Base-by-base conservation (phyloP, 495 filamentous ascomycete species). In the Tuber magnatum region DNA sequence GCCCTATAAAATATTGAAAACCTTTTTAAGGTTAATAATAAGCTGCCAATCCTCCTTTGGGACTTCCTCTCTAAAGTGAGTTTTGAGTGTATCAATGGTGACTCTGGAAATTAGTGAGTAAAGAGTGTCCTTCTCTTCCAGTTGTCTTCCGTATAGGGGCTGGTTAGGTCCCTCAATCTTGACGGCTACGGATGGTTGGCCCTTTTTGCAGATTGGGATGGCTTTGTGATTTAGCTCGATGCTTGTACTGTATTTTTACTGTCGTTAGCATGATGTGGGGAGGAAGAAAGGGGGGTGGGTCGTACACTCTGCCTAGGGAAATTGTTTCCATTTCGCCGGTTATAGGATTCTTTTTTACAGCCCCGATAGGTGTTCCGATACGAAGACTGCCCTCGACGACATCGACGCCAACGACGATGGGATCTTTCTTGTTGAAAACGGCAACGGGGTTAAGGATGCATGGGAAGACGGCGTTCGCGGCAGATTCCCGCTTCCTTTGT, bases 201-300 rank as follows among this genome's bases (percentile, higher is more conserved):
- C 96, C 85, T 93, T 94, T 86, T 98, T 99, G 86, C 92, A 94
- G 70, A 97, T 86, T 18, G 86, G 88, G 80, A 99, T 90, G 70
- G 94, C 88, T 86, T 98, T 99, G 89, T 98, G 96, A 77, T 99
- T 96, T 83, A 96, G 91, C 84, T 98, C 94, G 83, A 99, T 98
- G 14, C 91, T 93, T 77, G 92, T 90, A 24, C 94, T 97, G 80
- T 65, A 35, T 65, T 65, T 73, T n/a, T 28, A 76, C 61, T 22
- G 44, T 20, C 40, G 74, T 75, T 70, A 80, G 76, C 3, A 69
- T 72, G 42, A 22, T 39, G 35, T 73, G 73, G 48, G 24, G 39
- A 68, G 24, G 32, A 44, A 38, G 28, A 69, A 77, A 91, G 56
- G 56, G 56, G 28, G 56, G 10, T 65, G 28, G 56, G 56, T 18